Base-by-base conservation (phyloP, 2,329 filamentous ascomycete genomes). In the Phialocephala subalpina region DNA sequence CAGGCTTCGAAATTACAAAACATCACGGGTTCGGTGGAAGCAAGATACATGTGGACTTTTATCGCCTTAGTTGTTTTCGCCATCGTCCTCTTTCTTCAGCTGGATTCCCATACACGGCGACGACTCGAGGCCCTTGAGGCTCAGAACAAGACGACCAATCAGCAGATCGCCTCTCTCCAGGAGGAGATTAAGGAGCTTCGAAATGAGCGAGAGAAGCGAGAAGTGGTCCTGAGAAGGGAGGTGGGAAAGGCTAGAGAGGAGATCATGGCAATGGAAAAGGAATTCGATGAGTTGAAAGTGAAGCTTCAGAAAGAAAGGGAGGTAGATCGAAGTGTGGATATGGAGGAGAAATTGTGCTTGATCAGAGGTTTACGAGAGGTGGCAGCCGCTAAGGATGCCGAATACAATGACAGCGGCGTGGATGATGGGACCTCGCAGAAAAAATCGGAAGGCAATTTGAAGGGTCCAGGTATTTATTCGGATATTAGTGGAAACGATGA, bases 281-380 rank as follows among this genome's bases (percentile, higher is more conserved):
- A 42, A n/a, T 6, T 42, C 14, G 12, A 16, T n/a, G 49, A 33
- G 49, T 18, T 27, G 9, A 53, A 29, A 12, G 25, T 16, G 27
- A 22, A 27, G 25, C 27, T 33, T 27, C 27, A n/a, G 49, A 33
- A 33, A 33, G 49, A 53, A n/a, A 29, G 14, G 27, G 25, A 33
- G 6, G 16, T 53, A 5, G 49, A 53, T 27, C 22, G 49, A 9
- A 29, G 27, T n/a, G 60, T 58, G 52, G 60, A 62, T 27, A 25
- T 53, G n/a, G 60, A 62, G 12, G 60, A 62, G 52, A 62, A 62
- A 14, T 3, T 62, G 18, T 57, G 52, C 8, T n/a, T 62, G 60
- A 56, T 62, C 12, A 22, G 53, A 49, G n/a, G 56, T 12, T 29
- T 58, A 16, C 29, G 57, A 27, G 36, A 62, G 14, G n/a, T 62